Base-by-base conservation (phyloP, 306 rosid genomes). In the Rosa chinensis region DNA sequence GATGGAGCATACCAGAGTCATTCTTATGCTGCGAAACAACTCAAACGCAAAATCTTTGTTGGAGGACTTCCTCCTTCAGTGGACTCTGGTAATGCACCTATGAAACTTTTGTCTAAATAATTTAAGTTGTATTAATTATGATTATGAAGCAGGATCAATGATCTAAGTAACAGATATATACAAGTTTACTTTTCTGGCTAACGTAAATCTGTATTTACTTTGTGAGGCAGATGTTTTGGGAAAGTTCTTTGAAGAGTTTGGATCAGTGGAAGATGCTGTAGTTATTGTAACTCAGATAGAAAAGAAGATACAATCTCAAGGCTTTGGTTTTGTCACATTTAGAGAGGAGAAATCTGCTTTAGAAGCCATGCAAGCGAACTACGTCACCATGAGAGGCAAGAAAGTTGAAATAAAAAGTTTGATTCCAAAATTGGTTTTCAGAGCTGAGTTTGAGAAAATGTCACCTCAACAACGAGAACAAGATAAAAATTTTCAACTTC, bases 261-360 rank as follows among this genome's bases (percentile, higher is more conserved):
- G 89, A 32, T 23, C 79, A 18, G 81, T 83, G 61, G 84, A 77
- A 70, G 85, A 86, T 52, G 78, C 87, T 72, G 32, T 56, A n/a
- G 87, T 83, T 53, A 37, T 86, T 58, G 75, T 56, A 39, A 17
- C 80, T 74, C 85, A 80, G 44, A 59, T 37, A 49, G 87, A 70
- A 62, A 42, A 43, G 55, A 76, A 77, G 50, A 48, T 28, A 37
- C 82, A 78, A 48, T 86, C 89, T 48, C 83, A 87, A 39, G 89
- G 83, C 52, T 80, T 80, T 42, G 89, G 89, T 47, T 86, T 80
- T 81, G 83, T 86, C 17, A 74, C 81, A 12, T 86, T 86, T 43
- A 86, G 67, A 75, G 77, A 83, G 45, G 85, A 83, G 74, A 86
- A 66, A 74, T 78, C 82, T 70, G 85, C 62, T 70, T 73, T 53